phyloP scores from a whole-genome alignment of 805 yeast genomes.

The Lachancea quebecensis region DNA sequence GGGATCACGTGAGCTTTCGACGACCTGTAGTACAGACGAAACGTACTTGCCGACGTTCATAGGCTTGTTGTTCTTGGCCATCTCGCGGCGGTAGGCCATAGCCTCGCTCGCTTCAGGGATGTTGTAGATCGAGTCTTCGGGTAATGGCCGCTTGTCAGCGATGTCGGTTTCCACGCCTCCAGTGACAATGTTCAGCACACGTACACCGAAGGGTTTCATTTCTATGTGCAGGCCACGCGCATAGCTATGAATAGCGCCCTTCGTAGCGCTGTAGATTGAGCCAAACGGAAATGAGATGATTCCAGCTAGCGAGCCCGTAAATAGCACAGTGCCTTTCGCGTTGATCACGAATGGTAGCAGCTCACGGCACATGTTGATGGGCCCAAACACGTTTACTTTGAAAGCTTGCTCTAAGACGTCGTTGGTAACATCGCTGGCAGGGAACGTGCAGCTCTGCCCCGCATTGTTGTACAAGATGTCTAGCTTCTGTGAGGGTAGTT shows the following conservation, averaged over 20 bases:
- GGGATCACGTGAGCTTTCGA: slow-evolving; percentile 32
- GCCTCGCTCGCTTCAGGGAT: slow-evolving; percentile 45
- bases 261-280: slow-evolving; percentile 56
- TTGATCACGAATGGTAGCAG: slow-evolving; percentile 49
- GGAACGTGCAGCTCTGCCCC: slow-evolving; percentile 65
- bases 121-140: slow-evolving; percentile 47
- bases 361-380: slow-evolving; percentile 55
- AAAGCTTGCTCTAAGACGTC: slow-evolving; percentile 45
- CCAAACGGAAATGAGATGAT: slow-evolving; percentile 64
- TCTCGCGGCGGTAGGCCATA: slow-evolving; percentile 43
- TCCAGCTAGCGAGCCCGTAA: slow-evolving; percentile 71
- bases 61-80: slow-evolving; percentile 56
- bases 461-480: slow-evolving; percentile 71
- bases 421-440: slow-evolving; percentile 61
- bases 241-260: slow-evolving; percentile 72
- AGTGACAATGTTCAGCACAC: slow-evolving; percentile 61
- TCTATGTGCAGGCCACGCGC: slow-evolving; percentile 59
- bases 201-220: slow-evolving; percentile 63
- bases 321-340: slow-evolving; percentile 61
- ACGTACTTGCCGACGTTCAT: slow-evolving; percentile 57
- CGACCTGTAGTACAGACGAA: slow-evolving; percentile 43
- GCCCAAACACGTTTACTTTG: slow-evolving; percentile 65
- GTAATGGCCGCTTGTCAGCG: slow-evolving; percentile 57
- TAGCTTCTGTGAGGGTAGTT: slow-evolving; percentile 41
- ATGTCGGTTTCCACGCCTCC: slow-evolving; percentile 73